phyloP scores from a whole-genome alignment of 1,284 basidiomycete species.

The Sutorius eximius region DNA sequence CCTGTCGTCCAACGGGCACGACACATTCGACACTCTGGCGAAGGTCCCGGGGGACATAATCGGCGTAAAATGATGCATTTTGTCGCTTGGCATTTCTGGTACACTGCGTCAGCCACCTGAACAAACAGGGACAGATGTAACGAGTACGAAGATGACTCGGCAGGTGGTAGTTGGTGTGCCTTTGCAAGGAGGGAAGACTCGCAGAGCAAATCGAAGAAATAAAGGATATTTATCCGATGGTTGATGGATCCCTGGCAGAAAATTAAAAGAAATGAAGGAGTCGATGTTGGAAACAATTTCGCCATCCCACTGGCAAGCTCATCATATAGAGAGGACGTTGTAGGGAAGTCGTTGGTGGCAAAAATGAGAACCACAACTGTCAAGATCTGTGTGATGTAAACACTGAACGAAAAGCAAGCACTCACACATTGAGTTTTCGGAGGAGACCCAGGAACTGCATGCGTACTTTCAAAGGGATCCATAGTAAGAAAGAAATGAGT shows the following conservation, averaged over 20 bases:
- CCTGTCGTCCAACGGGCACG: slow-evolving; percentile 79
- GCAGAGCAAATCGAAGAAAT: slow-evolving; percentile 87
- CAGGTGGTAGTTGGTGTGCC: slow-evolving; percentile 39
- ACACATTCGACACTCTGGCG: slow-evolving; percentile 75
- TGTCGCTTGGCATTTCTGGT: slow-evolving; percentile 17
- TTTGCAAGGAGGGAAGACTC: slow-evolving; percentile 73
- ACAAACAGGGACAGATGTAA: no score
- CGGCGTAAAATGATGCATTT: slow-evolving; percentile 59
- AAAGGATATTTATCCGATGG: slow-evolving; percentile 88
- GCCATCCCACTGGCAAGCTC: no score
- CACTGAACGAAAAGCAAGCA: slow-evolving; percentile 15
- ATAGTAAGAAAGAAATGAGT: slow-evolving; percentile 28
- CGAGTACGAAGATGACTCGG: slow-evolving; percentile 19
- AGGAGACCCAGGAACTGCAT: slow-evolving; percentile 80
- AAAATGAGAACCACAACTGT: neutral
- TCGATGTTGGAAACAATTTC: no score
- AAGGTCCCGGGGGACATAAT: slow-evolving; percentile 74
- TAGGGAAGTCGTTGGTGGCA: neutral
- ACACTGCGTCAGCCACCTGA: neutral
- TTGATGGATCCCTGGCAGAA: slow-evolving; percentile 76
- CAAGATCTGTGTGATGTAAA: no score
- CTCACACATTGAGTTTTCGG: slow-evolving; percentile 77
- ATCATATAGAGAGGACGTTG: no score
- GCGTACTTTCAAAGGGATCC: slow-evolving; percentile 89
- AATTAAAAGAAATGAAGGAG: no score